A percentile compares a stretch with the other conserved stretches of the same genome.
phyloP scores from a whole-genome alignment of 148 eudicot genomes.

The Spergularia marina region DNA sequence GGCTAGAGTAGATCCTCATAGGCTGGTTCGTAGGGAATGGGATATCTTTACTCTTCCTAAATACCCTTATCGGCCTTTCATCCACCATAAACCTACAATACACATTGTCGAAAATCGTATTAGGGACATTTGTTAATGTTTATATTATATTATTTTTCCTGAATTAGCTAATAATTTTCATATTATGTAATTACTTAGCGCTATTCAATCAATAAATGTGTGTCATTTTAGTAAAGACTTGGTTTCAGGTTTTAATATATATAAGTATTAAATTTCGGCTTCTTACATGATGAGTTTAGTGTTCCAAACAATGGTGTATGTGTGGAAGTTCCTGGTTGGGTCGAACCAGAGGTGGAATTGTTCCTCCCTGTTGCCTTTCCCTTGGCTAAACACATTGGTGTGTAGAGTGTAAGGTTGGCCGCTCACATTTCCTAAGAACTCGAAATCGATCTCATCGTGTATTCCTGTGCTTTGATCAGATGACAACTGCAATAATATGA shows the following conservation, averaged over 20 bases:
- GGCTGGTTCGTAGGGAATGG: slow-evolving; percentile 53
- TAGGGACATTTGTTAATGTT: not conserved
- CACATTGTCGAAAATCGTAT: not conserved
- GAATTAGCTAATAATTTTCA: too few species aligned
- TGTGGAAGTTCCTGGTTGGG: slow-evolving; percentile 51
- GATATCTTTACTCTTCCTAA: slow-evolving; percentile 34
- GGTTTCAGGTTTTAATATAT: too few species aligned
- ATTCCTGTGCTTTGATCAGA: slow-evolving; percentile 36
- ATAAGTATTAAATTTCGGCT: too few species aligned
- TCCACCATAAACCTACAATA: slow-evolving; percentile 44
- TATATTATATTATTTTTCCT: too few species aligned
- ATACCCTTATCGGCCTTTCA: slow-evolving; percentile 37
- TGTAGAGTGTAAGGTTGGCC: slow-evolving; percentile 53
- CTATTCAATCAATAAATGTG: too few species aligned
- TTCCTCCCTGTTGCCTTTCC: slow-evolving; percentile 49
- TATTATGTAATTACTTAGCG: too few species aligned
- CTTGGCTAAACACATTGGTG: slow-evolving; percentile 55
- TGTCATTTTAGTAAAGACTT: too few species aligned
- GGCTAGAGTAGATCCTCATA: slow-evolving; percentile 48
- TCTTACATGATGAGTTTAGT: slow-evolving; percentile 42
- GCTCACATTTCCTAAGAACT: slow-evolving; percentile 49
- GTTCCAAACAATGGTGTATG: slow-evolving; percentile 50
- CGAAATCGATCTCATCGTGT: slow-evolving; percentile 53
- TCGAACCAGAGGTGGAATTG: slow-evolving; percentile 61
- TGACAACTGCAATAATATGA: slow-evolving; percentile 37